Conservation (phyloP, 371 early-diverging fungal genomes). For the Dinochytrium kinnereticum region DNA sequence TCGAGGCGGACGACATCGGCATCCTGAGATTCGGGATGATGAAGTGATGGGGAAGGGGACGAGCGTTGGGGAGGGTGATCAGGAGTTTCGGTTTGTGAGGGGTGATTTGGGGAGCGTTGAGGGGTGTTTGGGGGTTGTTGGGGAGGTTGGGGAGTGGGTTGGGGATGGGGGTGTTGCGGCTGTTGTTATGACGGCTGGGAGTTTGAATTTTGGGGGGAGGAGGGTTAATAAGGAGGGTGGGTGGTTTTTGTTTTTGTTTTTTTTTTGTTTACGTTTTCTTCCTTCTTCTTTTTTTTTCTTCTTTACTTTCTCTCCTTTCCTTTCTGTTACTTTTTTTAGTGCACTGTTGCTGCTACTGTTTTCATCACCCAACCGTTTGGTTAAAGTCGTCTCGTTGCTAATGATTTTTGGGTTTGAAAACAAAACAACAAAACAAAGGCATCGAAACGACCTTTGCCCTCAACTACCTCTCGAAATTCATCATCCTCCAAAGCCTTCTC, state of each 20-base stretch:
- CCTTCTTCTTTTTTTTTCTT: background rate
- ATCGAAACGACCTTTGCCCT: slow-evolving; percentile 40
- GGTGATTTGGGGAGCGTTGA: slow-evolving; percentile 30
- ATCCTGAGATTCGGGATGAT: background rate
- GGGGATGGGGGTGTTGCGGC: slow-evolving; percentile 22
- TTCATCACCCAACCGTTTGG: too few species aligned
- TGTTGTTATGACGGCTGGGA: slow-evolving; percentile 40
- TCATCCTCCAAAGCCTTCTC: slow-evolving; percentile 25
- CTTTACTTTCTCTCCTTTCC: too few species aligned
- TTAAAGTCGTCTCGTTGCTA: too few species aligned
- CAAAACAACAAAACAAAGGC: background rate
- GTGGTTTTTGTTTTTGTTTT: too few species aligned
- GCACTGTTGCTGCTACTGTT: too few species aligned
- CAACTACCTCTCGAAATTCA: slow-evolving; percentile 41
- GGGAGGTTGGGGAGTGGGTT: slow-evolving; percentile 8
- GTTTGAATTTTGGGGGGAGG: slow-evolving; percentile 35
- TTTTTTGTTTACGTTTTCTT: background rate
- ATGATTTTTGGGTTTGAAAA: background rate
- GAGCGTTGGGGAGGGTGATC: background rate
- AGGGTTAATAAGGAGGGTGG: slow-evolving; percentile 32
- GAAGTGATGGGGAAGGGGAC: background rate
- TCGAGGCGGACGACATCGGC: background rate
- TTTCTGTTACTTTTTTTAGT: too few species aligned
- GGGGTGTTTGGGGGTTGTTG: slow-evolving; percentile 22
- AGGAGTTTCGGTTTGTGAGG: slow-evolving; percentile 13